Percentiles rank a stretch among this genome's conserved stretches.
Conservation (phyloP, 805 yeast genomes). For the Spathaspora hagerdaliae region DNA sequence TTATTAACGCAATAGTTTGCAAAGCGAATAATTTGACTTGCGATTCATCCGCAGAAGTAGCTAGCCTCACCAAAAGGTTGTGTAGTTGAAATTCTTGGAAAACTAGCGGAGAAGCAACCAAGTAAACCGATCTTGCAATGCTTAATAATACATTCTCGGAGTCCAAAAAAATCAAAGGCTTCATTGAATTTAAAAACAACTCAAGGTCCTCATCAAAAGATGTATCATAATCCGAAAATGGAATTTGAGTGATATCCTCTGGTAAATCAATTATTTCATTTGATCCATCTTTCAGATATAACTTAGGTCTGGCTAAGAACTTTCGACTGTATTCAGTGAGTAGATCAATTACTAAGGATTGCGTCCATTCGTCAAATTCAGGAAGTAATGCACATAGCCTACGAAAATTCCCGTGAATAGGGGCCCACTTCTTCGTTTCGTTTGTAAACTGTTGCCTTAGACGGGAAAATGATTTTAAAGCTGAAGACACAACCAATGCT, state of each 20-base stretch:
- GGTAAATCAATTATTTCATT: conserved; percentile 36
- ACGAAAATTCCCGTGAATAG: conserved; percentile 69
- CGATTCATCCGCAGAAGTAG: conserved; percentile 18
- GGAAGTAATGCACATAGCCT: conserved; percentile 46
- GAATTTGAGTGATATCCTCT: conserved; percentile 27
- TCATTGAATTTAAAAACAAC: conserved; percentile 47
- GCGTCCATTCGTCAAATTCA: conserved; percentile 73
- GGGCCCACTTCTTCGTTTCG: conserved; percentile 44
- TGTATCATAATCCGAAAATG: conserved; percentile 27
- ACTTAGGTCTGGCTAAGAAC: conserved; percentile 54
- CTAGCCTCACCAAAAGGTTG: conserved; percentile 44
- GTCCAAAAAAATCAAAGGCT: conserved; percentile 44
- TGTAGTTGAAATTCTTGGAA: conserved; percentile 49
- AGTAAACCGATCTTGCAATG: conserved; percentile 51
- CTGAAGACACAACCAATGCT: conserved; percentile 63
- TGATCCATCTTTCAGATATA: conserved; percentile 26
- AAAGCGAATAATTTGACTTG: conserved; percentile 34
- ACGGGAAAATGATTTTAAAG: conserved; percentile 53
- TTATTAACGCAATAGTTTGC: conserved; percentile 42
- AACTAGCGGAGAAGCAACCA: conserved; percentile 54
- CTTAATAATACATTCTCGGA: conserved; percentile 63
- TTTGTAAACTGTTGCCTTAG: conserved; percentile 37
- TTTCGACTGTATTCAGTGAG: conserved; percentile 62
- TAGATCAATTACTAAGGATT: conserved; percentile 53
- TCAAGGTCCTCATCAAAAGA: conserved; percentile 53